A percentile compares a stretch with the other conserved stretches of the same genome.
These are phyloP conservation scores for Calendula officinalis DNA, from an alignment of 129 eudicot genomes.

Conservation along the genomic window DNA sequence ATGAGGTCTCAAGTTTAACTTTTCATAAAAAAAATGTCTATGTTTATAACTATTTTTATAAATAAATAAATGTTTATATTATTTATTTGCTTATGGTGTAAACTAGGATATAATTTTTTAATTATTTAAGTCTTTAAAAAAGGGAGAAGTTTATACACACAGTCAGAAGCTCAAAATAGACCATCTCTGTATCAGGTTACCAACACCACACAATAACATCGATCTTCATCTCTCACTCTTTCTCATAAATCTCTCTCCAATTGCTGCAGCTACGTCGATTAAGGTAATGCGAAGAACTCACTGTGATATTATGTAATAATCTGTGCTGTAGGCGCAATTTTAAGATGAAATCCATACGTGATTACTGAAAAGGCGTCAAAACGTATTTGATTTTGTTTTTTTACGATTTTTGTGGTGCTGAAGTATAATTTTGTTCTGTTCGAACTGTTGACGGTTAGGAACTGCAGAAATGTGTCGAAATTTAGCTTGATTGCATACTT, in stretches of 20 bases:
- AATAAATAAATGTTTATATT: too few relatives aligned
- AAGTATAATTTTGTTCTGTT: background rate
- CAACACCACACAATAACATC: slow-evolving; percentile 22
- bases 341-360: slow-evolving; percentile 1
- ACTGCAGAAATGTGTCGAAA: slow-evolving; percentile 4
- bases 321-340: slow-evolving; percentile 1
- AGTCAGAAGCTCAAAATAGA: background rate
- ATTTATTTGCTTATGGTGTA: background rate
- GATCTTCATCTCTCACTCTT: slow-evolving; percentile 16
- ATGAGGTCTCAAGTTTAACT: too few relatives aligned
- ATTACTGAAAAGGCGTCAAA: background rate
- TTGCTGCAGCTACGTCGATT: slow-evolving; percentile 4
- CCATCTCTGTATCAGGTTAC: slow-evolving; percentile 16
- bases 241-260: slow-evolving; percentile 9
- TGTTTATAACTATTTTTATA: too few relatives aligned
- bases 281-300: slow-evolving; percentile 31
- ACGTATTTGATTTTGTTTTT: slow-evolving; percentile 16
- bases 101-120: background rate
- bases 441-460: background rate
- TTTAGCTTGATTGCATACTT: slow-evolving; percentile 17
- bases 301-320: slow-evolving; percentile 12
- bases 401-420: background rate
- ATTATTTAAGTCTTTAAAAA: background rate
- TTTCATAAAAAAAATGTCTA: too few relatives aligned
- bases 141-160: slow-evolving; percentile 4